Evolutionary conservation across 129 eudicot species (phyloP).

Genomic region (Deinandra increscens): DNA sequence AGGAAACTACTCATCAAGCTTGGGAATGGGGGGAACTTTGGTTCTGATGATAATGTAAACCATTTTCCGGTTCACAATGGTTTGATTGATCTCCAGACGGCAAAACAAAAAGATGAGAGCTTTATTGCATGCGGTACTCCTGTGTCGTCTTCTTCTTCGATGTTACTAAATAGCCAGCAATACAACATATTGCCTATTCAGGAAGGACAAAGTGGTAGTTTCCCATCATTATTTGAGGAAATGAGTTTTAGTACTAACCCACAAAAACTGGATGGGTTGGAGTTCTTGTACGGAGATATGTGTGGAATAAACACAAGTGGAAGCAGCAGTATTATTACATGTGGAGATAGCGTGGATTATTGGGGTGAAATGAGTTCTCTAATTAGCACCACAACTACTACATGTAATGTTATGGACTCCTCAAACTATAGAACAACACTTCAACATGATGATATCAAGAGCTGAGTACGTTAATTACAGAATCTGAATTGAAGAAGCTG

Average conservation of each 20-base stretch:
- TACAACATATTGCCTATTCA: conserved; percentile 26
- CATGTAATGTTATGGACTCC: conserved; percentile 14
- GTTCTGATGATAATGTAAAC: conserved; percentile 29
- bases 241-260: conserved; percentile 38
- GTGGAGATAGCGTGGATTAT: conserved; percentile 49
- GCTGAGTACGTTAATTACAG: conserved; percentile 15
- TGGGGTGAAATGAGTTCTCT: conserved; percentile 72
- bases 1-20: conserved; percentile 63
- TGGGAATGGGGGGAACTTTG: conserved; percentile 71
- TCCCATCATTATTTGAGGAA: conserved; percentile 41
- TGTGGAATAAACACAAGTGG: conserved; percentile 31
- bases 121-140: conserved; percentile 6
- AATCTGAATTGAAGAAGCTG: background rate
- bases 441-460: conserved; percentile 31
- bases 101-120: conserved; percentile 14
- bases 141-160: conserved; percentile 27
- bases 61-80: conserved; percentile 21
- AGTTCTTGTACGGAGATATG: conserved; percentile 54
- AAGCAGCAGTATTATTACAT: conserved; percentile 28
- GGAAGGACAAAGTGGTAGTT: conserved; percentile 30
- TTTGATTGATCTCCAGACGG: conserved; percentile 24
- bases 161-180: conserved; percentile 27
- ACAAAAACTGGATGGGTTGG: conserved; percentile 55
- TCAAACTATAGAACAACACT: conserved; percentile 22
- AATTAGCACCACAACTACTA: conserved; percentile 25